These are phyloP conservation scores for Oldenlandia corymbosa DNA, from an alignment of 257 asterid species.

Conservation along the genomic window DNA sequence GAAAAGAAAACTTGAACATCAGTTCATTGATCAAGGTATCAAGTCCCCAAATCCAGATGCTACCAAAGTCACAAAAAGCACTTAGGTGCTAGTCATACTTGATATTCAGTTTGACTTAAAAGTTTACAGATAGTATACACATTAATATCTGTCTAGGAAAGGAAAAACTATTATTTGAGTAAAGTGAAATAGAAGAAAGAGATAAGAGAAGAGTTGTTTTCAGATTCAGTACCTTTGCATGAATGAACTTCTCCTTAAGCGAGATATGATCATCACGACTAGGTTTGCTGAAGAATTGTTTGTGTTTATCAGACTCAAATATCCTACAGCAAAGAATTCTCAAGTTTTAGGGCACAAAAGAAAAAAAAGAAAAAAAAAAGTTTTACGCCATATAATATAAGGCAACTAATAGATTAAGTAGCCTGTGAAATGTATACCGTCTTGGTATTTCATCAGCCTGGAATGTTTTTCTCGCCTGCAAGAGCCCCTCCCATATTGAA, in stretches of 20 bases:
- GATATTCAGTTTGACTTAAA: background rate
- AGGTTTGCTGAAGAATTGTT: slow-evolving; percentile 66
- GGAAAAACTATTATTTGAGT: no score
- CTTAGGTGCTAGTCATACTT: background rate
- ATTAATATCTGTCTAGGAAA: no score
- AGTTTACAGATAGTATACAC: background rate
- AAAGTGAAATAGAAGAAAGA: background rate
- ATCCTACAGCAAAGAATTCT: slow-evolving; percentile 40
- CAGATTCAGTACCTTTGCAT: slow-evolving; percentile 69
- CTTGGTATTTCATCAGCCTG: slow-evolving; percentile 92
- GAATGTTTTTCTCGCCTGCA: slow-evolving; percentile 62
- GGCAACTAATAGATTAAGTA: slow-evolving; percentile 1
- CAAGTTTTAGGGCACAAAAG: background rate
- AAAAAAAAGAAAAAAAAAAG: no score
- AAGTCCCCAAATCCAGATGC: background rate
- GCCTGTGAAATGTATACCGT: slow-evolving; percentile 41
- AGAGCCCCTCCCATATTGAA: slow-evolving; percentile 89
- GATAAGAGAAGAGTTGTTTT: slow-evolving; percentile 8
- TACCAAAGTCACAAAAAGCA: background rate
- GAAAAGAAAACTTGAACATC: slow-evolving; percentile 13
- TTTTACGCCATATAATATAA: background rate
- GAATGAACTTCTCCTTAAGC: slow-evolving; percentile 80
- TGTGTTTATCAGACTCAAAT: slow-evolving; percentile 61
- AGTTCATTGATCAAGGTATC: background rate
- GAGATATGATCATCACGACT: slow-evolving; percentile 72